Base-by-base conservation (phyloP, 164 flowering plant genomes). In the Litsea cubeba region DNA sequence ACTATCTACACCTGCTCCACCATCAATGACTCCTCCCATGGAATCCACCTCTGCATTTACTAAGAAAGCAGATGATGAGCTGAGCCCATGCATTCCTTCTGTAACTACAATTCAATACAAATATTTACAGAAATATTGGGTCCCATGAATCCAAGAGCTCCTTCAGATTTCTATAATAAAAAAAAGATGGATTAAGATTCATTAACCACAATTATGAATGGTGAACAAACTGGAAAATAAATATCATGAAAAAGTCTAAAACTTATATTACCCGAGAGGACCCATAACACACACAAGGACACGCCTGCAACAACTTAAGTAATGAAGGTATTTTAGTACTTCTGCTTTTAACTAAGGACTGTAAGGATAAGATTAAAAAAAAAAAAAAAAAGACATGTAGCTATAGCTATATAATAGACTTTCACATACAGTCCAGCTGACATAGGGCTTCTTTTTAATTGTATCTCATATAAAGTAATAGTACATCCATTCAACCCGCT, bases 1-100 rank as follows among this genome's bases (percentile, higher is more conserved):
- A 76, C 80, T 79, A 71, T 88, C 86, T 80, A 84, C 78, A 70
- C 87, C 95, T 78, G 85, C 87, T 85, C 60, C 60, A 54, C 94
- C 91, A 71, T 90, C 95, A 83, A 91, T 84, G 80, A 88, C 91
- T 79, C 95, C 98, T 83, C 98, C 97, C 98, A 93, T 93, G 87
- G 97, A 95, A 89, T 93, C 97, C 81, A 89, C 91, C 84, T 90
- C 95, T 74, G 97, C 95, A 90, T 95, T 87, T 87, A 87, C 91
- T 80, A 92, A 49, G 78, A 86, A 72, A 79, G 82, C 82, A 86
- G 83, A 75, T 74, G 86, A 91, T 75, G 87, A 80, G 77, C 86
- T 80, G 80, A 82, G 87, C 83, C 91, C 95, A 95, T 87, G 95
- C 97, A 93, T 93, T 84, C 86, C 91, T 79, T 72, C 68, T 40